Percentiles rank a stretch among this genome's conserved stretches.
These are phyloP conservation scores for Albophoma yamanashiensis DNA, from an alignment of 2,329 filamentous ascomycete species.

Conservation along the genomic window DNA sequence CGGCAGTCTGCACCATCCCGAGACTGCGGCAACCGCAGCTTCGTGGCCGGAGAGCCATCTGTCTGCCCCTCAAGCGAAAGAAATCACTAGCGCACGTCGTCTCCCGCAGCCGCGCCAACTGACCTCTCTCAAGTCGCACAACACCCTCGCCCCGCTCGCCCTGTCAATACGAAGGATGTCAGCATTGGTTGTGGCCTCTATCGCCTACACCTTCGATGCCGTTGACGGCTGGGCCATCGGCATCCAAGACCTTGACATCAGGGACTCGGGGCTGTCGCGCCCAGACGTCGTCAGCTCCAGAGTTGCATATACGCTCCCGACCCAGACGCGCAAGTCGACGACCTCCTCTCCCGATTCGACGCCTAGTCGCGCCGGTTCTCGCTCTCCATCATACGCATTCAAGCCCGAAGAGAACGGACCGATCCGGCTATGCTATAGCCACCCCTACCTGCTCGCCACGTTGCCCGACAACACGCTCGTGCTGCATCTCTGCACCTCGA, in stretches of 20 bases:
- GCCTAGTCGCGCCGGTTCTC: constrained; percentile 4
- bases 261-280: constrained; percentile 13
- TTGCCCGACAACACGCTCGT: constrained; percentile 83
- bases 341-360: constrained; percentile 7
- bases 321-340: constrained; percentile 11
- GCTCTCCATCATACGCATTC: constrained; percentile 2
- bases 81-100: neutral
- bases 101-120: constrained; percentile 38
- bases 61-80: neutral
- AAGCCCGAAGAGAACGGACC: constrained; percentile 31
- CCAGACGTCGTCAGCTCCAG: constrained; percentile 23
- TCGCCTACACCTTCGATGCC: constrained; percentile 76
- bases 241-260: constrained; percentile 76
- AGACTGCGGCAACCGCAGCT: neutral
- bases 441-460: constrained; percentile 77
- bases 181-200: constrained; percentile 61
- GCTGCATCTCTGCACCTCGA: constrained; percentile 71
- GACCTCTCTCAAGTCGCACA: constrained; percentile 71
- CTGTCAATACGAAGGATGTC: constrained; percentile 66
- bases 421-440: constrained; percentile 56
- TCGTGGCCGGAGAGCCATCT: neutral
- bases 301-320: constrained; percentile 24
- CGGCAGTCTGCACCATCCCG: neutral
- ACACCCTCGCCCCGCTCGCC: constrained; percentile 65
- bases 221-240: constrained; percentile 79